Base-by-base conservation (phyloP, 257 asterid species). In the Osmanthus fragrans region DNA sequence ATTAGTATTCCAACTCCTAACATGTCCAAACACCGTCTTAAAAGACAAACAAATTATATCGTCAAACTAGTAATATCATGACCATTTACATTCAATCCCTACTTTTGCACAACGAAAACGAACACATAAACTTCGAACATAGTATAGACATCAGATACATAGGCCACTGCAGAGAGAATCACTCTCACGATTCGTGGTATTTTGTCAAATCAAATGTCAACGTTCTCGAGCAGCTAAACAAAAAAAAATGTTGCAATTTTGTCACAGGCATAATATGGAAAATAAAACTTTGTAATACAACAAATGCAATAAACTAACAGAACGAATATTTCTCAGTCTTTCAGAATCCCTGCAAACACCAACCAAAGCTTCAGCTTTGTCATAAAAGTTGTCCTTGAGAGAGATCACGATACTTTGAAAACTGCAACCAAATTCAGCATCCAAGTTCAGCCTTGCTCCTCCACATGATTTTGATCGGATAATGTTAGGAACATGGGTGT, bases 331-430 rank as follows among this genome's bases (percentile, higher is more conserved):
- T 72, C 88, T 91, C 77, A 95, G 86, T 84, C 79, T 82, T 68
- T 90, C 97, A 0, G 96, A 83, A 82, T 96, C 98, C 77, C 97
- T 85, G 86, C 89, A 96, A 76, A 96, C 98, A 70, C 99, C 99
- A 81, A 96, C 97, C 87, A 96, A 73, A 60, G 99, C 98, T 86
- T 96, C 97, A 58, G 98, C 98, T 85, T 95, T 96, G 82, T 93
- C 99, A 25, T 96, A 96, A 82, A 93, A 96, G 67, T 90, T 88
- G 76, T 96, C 99, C 89, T 96, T 96, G 65, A 93, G 97, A 4
- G 99, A 96, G 42, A 96, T 96, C 80, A 93, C 98, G 12, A 96
- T 96, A 86, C 98, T 96, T 86, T 96, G 98, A 77, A 96, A 96
- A 73, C 97, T 93, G 25, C 86, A 79, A 63, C 98, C 99, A 69